Evolutionary conservation across 2,329 filamentous ascomycete genomes (phyloP), one percentile per base, ranked within the genome.

Genomic region (Curvularia eragrostidis): DNA sequence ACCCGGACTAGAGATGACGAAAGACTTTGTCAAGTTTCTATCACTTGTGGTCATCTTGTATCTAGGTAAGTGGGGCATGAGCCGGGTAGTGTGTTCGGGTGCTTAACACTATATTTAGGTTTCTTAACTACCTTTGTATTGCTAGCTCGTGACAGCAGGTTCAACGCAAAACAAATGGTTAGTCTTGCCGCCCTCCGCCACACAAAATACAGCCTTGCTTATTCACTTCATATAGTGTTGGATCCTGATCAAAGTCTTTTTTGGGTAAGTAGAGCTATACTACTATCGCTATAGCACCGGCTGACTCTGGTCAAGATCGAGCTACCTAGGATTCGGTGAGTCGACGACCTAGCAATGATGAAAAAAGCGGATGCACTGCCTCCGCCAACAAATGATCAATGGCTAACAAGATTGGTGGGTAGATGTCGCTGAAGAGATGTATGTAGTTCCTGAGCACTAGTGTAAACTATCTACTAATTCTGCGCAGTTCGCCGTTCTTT

Each of bases 61-160:
- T 73, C 79, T 95, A 47, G 91, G 85, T 86, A 70, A 62, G 56
- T 19, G 19, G 24, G n/a, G 10, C 15, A 8, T 38, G 28, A 19
- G 10, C 32, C 41, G 5, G 30, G 42, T 30, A 13, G 34, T 13
- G 48, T 26, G 21, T 34, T 39, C 55, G 54, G 38, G 64, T 24
- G 10, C 43, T 55, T 5, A 44, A 12, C 18, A n/a, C 13, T 3
- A 3, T 13, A 15, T 18, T 18, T 62, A 85, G 87, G 93, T 46
- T 97, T 97, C 76, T 79, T 97, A 32, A 96, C 93, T 0, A 97
- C 92, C 0, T 94, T 94, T 68, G 89, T 89, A 0, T 83, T 93
- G 24, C 82, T 95, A 43, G 91, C 89, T n/a, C 85, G 90, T 53
- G 88, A 58, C 26, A 58, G 90, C 49, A 77, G 79, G 1, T 92